Conservation (phyloP, 2,329 filamentous ascomycete genomes). For the Talaromyces sp. region DNA sequence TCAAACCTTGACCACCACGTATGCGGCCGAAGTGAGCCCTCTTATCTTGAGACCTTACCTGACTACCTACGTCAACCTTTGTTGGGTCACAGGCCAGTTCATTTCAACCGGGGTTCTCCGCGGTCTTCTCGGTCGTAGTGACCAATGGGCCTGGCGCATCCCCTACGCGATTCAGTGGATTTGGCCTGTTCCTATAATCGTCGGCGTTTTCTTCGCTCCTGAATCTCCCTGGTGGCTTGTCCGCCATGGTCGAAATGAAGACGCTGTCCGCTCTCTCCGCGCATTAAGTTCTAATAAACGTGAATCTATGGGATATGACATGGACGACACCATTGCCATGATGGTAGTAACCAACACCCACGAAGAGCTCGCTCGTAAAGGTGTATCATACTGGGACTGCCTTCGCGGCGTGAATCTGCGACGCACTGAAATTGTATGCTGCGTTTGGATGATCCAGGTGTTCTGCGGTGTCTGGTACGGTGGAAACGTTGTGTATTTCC, state of each 20-base stretch:
- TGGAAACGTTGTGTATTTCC: constrained; percentile 34
- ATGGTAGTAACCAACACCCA: constrained; percentile 55
- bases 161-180: constrained; percentile 54
- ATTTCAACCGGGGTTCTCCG: constrained; percentile 49
- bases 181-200: constrained; percentile 46
- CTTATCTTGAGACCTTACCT: constrained; percentile 49
- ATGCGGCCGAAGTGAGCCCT: constrained; percentile 51
- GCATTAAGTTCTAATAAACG: constrained; percentile 31
- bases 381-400: constrained; percentile 28
- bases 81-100: constrained; percentile 57
- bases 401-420: constrained; percentile 32
- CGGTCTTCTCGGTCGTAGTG: constrained; percentile 36
- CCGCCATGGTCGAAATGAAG: constrained; percentile 38
- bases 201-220: constrained; percentile 45
- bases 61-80: constrained; percentile 56
- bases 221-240: constrained; percentile 54
- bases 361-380: constrained; percentile 24
- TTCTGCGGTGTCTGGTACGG: constrained; percentile 30
- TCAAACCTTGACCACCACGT: constrained; percentile 53
- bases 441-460: constrained; percentile 34
- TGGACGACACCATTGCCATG: constrained; percentile 49
- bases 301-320: constrained; percentile 37
- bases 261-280: constrained; percentile 39
- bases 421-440: constrained; percentile 42
- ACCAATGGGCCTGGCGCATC: constrained; percentile 51